phyloP scores from a whole-genome alignment of 257 asterid genomes.

The Solanum tarijense region DNA sequence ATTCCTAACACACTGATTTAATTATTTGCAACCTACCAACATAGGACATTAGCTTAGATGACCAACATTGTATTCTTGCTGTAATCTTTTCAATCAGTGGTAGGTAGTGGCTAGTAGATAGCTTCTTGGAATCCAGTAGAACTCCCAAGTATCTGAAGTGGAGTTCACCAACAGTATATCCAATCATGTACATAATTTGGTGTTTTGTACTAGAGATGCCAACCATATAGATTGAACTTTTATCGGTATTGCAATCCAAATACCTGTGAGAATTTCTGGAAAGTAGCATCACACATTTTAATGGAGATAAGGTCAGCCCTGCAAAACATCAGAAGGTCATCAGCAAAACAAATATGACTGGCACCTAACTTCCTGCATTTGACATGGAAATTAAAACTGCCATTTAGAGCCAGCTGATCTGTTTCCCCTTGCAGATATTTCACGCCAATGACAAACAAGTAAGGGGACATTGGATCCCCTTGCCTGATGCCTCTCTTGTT shows the following conservation, averaged over 20 bases:
- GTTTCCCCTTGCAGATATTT: neutral
- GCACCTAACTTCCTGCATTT: neutral
- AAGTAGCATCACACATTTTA: neutral
- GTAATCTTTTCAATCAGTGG: neutral
- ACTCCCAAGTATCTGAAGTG: neutral
- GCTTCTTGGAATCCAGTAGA: neutral
- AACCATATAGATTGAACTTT: neutral
- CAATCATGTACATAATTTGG: neutral
- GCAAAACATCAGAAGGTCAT: neutral
- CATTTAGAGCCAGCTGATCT: neutral
- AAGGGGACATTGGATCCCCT: neutral
- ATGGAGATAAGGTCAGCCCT: neutral
- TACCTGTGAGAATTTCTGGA: neutral
- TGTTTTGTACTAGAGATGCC: neutral
- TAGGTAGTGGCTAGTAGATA: neutral
- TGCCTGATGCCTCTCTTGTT: neutral
- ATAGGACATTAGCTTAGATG: neutral
- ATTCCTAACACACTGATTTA: neutral
- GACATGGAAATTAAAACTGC: neutral
- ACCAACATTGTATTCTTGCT: neutral
- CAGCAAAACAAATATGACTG: neutral
- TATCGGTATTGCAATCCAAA: neutral
- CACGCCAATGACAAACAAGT: neutral
- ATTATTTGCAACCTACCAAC: neutral
- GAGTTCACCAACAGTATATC: neutral